These are phyloP conservation scores for Mucor racemosus DNA, from an alignment of 371 early-diverging fungal genomes.

Conservation along the genomic window DNA sequence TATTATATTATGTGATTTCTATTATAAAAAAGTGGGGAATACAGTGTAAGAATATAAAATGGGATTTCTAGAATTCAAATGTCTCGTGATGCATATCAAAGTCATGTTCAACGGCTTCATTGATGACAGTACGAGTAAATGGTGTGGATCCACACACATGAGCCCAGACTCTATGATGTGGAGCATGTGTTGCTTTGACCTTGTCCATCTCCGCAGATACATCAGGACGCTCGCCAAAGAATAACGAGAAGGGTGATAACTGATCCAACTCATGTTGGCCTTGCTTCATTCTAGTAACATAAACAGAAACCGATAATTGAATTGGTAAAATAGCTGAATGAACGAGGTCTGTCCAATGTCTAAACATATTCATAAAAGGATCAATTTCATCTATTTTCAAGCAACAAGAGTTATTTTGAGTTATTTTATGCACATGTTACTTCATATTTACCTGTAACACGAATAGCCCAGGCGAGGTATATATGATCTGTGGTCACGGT, in stretches of 20 bases:
- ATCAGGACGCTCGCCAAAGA: conserved; percentile 36
- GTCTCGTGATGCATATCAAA: conserved; percentile 48
- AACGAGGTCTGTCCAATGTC: conserved; percentile 32
- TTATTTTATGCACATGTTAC: background rate
- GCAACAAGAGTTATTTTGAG: too few relatives aligned
- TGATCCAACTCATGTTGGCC: conserved; percentile 26
- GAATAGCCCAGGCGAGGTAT: conserved; percentile 50
- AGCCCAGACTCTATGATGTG: conserved; percentile 31
- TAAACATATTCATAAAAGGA: conserved; percentile 39
- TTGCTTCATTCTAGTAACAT: conserved; percentile 38
- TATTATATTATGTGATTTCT: background rate
- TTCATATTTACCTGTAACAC: conserved; percentile 29
- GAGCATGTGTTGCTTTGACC: conserved; percentile 22
- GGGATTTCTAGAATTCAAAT: conserved; percentile 43
- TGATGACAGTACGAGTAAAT: conserved; percentile 41
- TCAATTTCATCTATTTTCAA: conserved; percentile 34
- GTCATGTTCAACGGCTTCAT: conserved; percentile 34
- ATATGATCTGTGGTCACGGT: conserved; percentile 44
- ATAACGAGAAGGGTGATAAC: conserved; percentile 6
- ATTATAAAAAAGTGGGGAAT: background rate
- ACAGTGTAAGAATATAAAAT: background rate
- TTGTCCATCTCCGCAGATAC: conserved; percentile 31
- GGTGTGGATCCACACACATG: conserved; percentile 45
- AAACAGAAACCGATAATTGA: conserved; percentile 32
- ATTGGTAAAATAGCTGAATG: conserved; percentile 29